Evolutionary conservation across 2,329 filamentous ascomycete species (phyloP).

Genomic region (Clonostachys sp.): DNA sequence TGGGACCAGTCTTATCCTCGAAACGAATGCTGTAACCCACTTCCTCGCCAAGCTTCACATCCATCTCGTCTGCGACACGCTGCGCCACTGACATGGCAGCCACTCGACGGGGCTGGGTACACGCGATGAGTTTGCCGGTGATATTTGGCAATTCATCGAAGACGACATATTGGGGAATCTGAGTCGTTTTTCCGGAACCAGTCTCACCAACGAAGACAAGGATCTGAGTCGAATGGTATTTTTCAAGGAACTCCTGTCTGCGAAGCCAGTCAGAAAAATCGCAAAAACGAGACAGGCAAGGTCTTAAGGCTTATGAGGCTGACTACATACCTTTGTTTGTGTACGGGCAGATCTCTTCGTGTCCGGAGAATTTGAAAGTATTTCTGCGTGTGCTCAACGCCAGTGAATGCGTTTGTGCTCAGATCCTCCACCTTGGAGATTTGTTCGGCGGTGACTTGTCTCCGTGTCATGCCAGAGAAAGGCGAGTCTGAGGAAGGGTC

Average conservation of each 20-base stretch:
- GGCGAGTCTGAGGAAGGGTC: constrained; percentile 34
- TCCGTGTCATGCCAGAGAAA: constrained; percentile 67
- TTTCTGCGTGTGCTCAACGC: constrained; percentile 67
- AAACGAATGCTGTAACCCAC: constrained; percentile 99
- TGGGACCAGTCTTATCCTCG: constrained; percentile 85
- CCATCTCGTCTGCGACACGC: constrained; percentile 95
- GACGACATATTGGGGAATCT: constrained; percentile 97
- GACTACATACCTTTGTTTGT: constrained; percentile 70
- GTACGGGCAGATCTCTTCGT: constrained; percentile 81
- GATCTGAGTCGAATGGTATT: constrained; percentile 93
- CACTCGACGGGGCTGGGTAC: constrained; percentile 95
- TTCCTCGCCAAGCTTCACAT: constrained; percentile 87
- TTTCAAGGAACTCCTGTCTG: constrained; percentile 85
- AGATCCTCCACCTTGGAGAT: constrained; percentile 74
- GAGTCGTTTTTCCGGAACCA: constrained; percentile 97
- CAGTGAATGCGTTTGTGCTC: constrained; percentile 82
- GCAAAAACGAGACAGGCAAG: background rate
- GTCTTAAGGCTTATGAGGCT: no score
- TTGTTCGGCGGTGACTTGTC: constrained; percentile 74
- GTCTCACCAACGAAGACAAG: constrained; percentile 98
- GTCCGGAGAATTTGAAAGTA: constrained; percentile 89
- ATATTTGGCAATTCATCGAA: constrained; percentile 92
- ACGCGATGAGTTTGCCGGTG: constrained; percentile 85
- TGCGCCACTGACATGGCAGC: constrained; percentile 98
- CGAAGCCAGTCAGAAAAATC: constrained; percentile 1